phyloP scores from a whole-genome alignment of 192 early-diverging fungal species.

The Lobosporangium transversale region DNA sequence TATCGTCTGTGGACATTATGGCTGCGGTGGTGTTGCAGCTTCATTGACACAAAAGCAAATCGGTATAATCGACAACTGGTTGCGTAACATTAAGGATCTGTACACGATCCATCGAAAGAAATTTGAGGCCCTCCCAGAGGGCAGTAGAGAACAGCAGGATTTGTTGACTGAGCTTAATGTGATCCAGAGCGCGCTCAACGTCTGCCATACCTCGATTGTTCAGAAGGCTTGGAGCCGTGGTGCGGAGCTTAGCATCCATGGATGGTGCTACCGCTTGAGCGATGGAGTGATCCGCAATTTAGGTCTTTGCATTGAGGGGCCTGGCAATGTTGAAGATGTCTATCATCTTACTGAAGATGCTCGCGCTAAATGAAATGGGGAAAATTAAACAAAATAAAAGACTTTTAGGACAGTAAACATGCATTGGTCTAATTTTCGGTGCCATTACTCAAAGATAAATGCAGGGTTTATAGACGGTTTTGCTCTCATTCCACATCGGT shows the following conservation, averaged over 20 bases:
- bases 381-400: neutral
- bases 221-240: conserved; percentile 84
- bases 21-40: conserved; percentile 77
- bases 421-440: no score
- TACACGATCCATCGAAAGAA: conserved; percentile 65
- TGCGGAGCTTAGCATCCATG: conserved; percentile 76
- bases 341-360: conserved; percentile 28
- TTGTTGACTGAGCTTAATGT: conserved; percentile 83
- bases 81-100: conserved; percentile 86
- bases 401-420: no score
- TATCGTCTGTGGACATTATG: conserved; percentile 89
- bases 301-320: conserved; percentile 59
- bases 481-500: no score
- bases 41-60: conserved; percentile 68
- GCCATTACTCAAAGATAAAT: no score
- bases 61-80: conserved; percentile 92
- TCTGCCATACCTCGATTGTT: conserved; percentile 79
- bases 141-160: conserved; percentile 59
- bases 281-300: conserved; percentile 47
- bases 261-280: conserved; percentile 69
- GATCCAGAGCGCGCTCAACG: conserved; percentile 72
- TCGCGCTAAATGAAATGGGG: no score
- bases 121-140: conserved; percentile 51
- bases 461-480: no score
- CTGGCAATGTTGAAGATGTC: conserved; percentile 53